phyloP scores from a whole-genome alignment of 352 stramenopile genomes.

The Phytophthora citricola region DNA sequence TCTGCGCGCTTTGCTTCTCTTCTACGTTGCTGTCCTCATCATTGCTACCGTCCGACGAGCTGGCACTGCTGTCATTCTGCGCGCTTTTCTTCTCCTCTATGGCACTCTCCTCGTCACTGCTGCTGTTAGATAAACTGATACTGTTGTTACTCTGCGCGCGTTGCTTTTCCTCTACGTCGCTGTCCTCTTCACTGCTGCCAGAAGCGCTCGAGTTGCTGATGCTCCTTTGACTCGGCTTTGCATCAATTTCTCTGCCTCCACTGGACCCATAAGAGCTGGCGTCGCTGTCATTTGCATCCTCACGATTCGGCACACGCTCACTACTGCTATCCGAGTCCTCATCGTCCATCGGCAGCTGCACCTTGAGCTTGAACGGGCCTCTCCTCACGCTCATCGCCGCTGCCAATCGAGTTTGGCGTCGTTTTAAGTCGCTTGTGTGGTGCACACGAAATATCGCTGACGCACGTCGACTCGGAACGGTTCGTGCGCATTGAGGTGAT shows the following conservation, averaged over 20 bases:
- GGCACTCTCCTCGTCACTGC: slow-evolving; percentile 1
- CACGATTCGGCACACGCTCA: slow-evolving; percentile 10
- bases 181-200: not conserved
- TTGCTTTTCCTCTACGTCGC: slow-evolving; percentile 4
- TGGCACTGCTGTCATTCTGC: slow-evolving; percentile 3
- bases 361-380: slow-evolving; percentile 12
- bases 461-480: slow-evolving; percentile 15
- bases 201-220: no score
- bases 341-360: slow-evolving; percentile 11
- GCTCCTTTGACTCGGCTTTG: no score
- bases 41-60: slow-evolving; percentile 1
- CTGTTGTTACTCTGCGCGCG: not conserved
- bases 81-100: not conserved
- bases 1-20: not conserved
- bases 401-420: not conserved
- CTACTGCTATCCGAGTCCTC: slow-evolving; percentile 42
- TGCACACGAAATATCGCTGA: slow-evolving; percentile 3
- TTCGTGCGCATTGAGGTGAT: slow-evolving; percentile 16
- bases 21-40: slow-evolving; percentile 2
- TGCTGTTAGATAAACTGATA: slow-evolving; percentile 1
- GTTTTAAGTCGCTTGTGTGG: not conserved
- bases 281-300: slow-evolving; percentile 17
- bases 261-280: slow-evolving; percentile 19
- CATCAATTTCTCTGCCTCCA: no score
- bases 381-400: slow-evolving; percentile 9